Conservation (phyloP, 306 rosid species). For the Mimosa pudica region DNA sequence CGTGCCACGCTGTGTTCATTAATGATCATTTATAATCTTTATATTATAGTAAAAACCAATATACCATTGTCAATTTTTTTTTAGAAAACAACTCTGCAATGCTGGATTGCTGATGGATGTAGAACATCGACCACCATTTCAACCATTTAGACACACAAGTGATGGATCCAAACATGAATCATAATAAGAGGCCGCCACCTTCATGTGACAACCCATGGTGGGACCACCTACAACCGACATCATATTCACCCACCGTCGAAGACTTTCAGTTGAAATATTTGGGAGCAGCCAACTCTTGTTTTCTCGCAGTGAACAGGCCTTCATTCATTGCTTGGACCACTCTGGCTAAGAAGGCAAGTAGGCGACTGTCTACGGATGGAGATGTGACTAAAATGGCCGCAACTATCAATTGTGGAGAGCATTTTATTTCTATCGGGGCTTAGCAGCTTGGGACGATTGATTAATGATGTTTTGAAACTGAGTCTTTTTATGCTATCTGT, state of each 20-base stretch:
- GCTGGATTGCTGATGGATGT: neutral
- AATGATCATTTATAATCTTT: too few species aligned
- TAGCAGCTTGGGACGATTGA: too few species aligned
- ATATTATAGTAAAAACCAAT: neutral
- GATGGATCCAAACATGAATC: neutral
- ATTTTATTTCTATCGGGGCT: neutral
- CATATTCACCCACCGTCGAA: neutral
- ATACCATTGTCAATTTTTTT: neutral
- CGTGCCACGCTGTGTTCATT: neutral
- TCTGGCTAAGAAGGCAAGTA: neutral
- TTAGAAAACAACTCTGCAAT: neutral
- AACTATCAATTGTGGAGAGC: neutral
- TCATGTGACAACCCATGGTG: neutral
- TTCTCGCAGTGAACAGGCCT: neutral
- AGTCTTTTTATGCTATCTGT: neutral
- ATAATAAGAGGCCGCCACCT: neutral
- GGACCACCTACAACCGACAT: neutral
- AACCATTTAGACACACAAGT: neutral
- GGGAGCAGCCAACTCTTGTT: neutral
- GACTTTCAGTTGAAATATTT: neutral
- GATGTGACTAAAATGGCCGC: neutral
- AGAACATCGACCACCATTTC: neutral
- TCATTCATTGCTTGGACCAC: neutral
- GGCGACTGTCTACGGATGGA: neutral
- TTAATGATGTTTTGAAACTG: too few species aligned